Evolutionary conservation across 352 stramenopile species (phyloP), one percentile per base, ranked within the genome.

Genomic region (Thraustochytrium striatum): DNA sequence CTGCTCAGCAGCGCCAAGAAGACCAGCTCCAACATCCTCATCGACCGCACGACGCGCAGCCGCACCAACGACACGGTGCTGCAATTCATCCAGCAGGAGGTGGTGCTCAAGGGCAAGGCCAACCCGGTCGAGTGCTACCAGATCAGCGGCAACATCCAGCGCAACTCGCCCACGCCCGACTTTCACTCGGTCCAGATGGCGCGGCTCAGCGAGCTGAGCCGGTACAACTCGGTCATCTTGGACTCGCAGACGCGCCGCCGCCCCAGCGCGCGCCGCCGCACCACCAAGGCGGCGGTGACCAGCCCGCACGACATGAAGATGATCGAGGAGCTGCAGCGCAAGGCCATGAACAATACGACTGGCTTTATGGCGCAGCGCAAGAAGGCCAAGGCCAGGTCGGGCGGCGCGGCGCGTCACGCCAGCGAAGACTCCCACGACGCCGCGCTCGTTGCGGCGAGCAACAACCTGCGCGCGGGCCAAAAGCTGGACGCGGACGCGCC

Each of bases 81-180:
- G 7, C 88, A 95, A 78, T 97, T 96, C 61, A 90, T 94, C 36
- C 87, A 88, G 5, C 88, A 86, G 0, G 85, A 93, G 80, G 95
- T 96, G 79, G 89, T 91, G 79, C 90, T 97, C 61, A 97, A 97
- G 81, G 92, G 92, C 55, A 97, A 97, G 81, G 91, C 53, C 7
- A 36, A 83, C 5, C 72, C 78, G 0, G 72, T 84, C 3, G 58
- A 86, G 41, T 80, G 84, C 30, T 86, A 82, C 69, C 75, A 84
- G 53, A 75, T 81, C 44, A 82, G 80, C 33, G 8, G 9, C 43
- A 82, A 84, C 79, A 65, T 36, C 5, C 33, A 30, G 16, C 16
- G 13, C 3, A 82, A 86, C 72, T 65, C 78, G 8, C 11, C 32
- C 11, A 47, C 78, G n/a, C 41, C 16, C 39, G 82, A 85, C 21